Base-by-base conservation (phyloP, 1,284 basidiomycete species). In the Malassezia arunalokei region DNA sequence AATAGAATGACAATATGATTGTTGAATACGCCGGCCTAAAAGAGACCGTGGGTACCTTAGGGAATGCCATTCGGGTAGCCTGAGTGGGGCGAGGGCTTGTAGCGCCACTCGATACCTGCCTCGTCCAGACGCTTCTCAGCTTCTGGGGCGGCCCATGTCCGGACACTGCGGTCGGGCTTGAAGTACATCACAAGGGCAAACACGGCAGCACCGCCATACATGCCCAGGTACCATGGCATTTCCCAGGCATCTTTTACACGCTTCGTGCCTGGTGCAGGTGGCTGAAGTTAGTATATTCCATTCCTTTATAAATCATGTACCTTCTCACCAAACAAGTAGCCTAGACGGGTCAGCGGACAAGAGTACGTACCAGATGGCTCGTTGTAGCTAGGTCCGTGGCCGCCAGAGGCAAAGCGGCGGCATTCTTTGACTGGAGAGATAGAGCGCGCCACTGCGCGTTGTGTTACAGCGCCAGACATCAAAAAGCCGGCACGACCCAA, bases 181-280 rank as follows among this genome's bases (percentile, higher is more conserved):
- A 91, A 95, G 76, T 87, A 86, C 42, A 88, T 76, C 66, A 87
- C 76, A 41, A 92, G 80, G 7, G 79, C 76, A 30, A 83, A 86
- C 54, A 89, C 77, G 6, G 78, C 82, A 80, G 95, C 85, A 11
- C 83, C 79, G 40, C 90, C 91, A 69, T 86, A 89, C 83, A 95
- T 87, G 42, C 69, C 69, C 40, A 55, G 60, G 56, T 60, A 65
- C 59, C 62, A 72, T 41, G 68, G 58, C 45, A 57, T 60, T 51
- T 72, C 88, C 89, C 88, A 91, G 47, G 83, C 80, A 73, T 88
- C 85, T 74, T 84, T 84, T 68, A 83, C 80, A 63, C 89, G 81
- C 73, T 86, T 88, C 75, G 86, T 82, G 5, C 87, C 89, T 49
- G 63, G 56, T 20, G 60, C 57, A 6, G 82, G 79, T 53, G 83